These are phyloP conservation scores for Cochlearia excelsa DNA, from an alignment of 345 rosid genomes.

Conservation along the genomic window DNA sequence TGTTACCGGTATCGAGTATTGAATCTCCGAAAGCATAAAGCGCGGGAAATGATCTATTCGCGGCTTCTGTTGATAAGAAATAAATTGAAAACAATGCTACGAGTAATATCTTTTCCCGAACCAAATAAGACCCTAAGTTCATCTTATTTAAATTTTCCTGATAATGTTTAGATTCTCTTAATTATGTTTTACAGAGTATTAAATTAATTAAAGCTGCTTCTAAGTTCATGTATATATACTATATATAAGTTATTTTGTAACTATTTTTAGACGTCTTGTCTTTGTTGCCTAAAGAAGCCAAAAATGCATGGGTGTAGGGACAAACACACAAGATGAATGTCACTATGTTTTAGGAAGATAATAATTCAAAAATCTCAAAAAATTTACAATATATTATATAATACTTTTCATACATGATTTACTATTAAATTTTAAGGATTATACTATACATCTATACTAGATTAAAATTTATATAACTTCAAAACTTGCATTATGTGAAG, in stretches of 20 bases:
- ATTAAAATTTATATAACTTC: neutral
- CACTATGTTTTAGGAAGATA: slow-evolving; percentile 20
- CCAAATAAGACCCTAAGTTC: slow-evolving; percentile 15
- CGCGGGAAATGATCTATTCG: slow-evolving; percentile 40
- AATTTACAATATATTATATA: too few species aligned
- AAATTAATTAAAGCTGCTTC: slow-evolving; percentile 1
- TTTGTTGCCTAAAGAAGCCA: slow-evolving; percentile 31
- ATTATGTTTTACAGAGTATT: slow-evolving; percentile 3
- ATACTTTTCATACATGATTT: too few species aligned
- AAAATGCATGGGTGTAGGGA: slow-evolving; percentile 23
- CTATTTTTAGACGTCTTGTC: slow-evolving; percentile 27
- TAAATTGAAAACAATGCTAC: slow-evolving; percentile 18
- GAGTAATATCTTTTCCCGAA: slow-evolving; percentile 9
- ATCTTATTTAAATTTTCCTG: neutral
- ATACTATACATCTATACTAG: neutral
- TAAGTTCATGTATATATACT: slow-evolving; percentile 7
- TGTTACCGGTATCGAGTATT: slow-evolving; percentile 63
- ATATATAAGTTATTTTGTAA: slow-evolving; percentile 7
- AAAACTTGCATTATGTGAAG: slow-evolving; percentile 1
- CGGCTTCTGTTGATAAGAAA: slow-evolving; percentile 15
- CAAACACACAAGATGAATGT: slow-evolving; percentile 31
- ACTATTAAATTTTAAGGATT: too few species aligned
- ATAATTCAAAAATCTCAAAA: neutral
- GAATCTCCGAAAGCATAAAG: slow-evolving; percentile 63
- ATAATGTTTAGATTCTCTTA: slow-evolving; percentile 11